Base-by-base conservation (phyloP, 108 stramenopile genomes). In the Cyclostephanos invisitatus region DNA sequence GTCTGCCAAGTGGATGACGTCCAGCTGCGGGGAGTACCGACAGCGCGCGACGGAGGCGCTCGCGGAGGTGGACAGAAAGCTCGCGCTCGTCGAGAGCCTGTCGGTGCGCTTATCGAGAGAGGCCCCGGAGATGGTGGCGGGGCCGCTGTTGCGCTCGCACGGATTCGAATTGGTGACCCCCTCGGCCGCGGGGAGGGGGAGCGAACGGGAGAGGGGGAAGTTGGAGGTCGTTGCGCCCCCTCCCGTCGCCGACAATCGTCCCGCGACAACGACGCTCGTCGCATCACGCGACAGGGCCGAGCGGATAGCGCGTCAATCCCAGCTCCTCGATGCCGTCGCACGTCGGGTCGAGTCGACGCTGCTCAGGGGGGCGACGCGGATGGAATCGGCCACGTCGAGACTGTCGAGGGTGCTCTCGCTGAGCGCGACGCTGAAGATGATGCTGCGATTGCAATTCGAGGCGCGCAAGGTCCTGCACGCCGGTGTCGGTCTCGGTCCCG, bases 1-100 rank as follows among this genome's bases (percentile, higher is more conserved):
- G 22, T 62, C 60, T 10, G 61, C 49, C 14, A 63, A 66, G 37
- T 78, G 77, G 77, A 73, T 78, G 77, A 67, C 73, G 15, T 73
- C 73, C 7, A 66, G 49, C 20, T 72, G 49, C 17, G 77, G 77
- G 1, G 75, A 70, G 59, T 77, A 77, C 62, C 80, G 81, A 62
- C 72, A 78, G 56, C 84, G 75, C 38, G 92, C 92, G 20, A 85
- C 86, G 37, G 86, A 83, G 32, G 90, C 90, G 11, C 64, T 93
- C 72, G 86, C 82, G 28, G 90, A 93, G 61, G 92, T 93, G n/a
- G 87, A 91, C 37, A 87, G 90, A 3, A 91, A 91, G 60, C 75
- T 90, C 38, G 83, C 86, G 14, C 65, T 93, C 63, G 92, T 93
- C 50, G 86, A 87, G 64, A 87, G 87, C 55, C 68, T 93, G 75